A percentile compares a stretch with the other conserved stretches of the same genome.
Evolutionary conservation across 1,284 basidiomycete species (phyloP).

Genomic region (Termitomyces sp.): DNA sequence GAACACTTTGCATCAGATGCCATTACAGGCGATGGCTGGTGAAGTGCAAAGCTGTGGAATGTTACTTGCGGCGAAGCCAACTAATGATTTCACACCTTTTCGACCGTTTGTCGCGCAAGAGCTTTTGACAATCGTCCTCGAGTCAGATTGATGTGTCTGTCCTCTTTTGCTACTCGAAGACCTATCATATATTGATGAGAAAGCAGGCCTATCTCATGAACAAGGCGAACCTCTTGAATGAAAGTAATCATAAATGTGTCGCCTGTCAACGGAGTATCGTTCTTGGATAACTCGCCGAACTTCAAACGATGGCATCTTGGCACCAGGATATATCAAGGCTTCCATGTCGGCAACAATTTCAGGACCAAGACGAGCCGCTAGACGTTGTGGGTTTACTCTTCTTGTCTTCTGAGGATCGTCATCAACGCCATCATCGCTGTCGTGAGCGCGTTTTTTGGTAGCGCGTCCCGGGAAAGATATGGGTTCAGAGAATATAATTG

Average conservation of each 20-base stretch:
- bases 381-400: constrained; percentile 53
- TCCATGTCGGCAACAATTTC: constrained; percentile 66
- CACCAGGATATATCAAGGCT: constrained; percentile 58
- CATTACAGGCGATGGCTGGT: background rate
- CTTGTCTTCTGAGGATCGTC: constrained; percentile 38
- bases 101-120: constrained; percentile 7
- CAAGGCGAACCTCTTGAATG: constrained; percentile 44
- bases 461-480: constrained; percentile 12
- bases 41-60: background rate
- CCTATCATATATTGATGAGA: constrained; percentile 35
- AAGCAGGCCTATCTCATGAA: background rate
- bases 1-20: background rate
- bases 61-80: background rate
- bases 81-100: constrained; percentile 1
- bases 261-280: constrained; percentile 60
- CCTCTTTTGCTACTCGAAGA: constrained; percentile 63
- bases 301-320: constrained; percentile 68
- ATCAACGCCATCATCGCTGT: constrained; percentile 24
- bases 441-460: constrained; percentile 21
- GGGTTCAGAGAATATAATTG: constrained; percentile 15
- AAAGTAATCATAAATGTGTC: constrained; percentile 75
- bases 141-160: constrained; percentile 48
- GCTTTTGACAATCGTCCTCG: constrained; percentile 33
- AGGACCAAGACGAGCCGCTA: constrained; percentile 59
- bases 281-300: constrained; percentile 63